These are phyloP conservation scores for Gossypium gossypioides DNA, from an alignment of 441 rosid species.

Conservation along the genomic window DNA sequence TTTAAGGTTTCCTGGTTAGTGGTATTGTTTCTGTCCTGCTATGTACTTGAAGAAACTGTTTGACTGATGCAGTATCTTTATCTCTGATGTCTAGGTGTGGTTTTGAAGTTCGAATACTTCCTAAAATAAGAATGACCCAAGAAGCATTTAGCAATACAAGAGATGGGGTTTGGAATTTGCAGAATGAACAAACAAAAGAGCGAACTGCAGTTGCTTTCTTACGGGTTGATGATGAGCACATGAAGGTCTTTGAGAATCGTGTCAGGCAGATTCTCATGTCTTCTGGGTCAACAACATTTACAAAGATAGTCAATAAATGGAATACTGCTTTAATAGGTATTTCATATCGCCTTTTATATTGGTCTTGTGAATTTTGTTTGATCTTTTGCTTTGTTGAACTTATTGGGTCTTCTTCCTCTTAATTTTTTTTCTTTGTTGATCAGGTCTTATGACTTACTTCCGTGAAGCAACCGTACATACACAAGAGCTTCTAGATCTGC, in stretches of 20 bases:
- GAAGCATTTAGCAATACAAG: slow-evolving; percentile 95
- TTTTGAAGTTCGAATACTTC: slow-evolving; percentile 91
- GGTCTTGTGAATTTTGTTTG: neutral
- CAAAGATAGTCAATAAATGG: slow-evolving; percentile 97
- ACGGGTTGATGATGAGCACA: slow-evolving; percentile 93
- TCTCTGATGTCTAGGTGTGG: slow-evolving; percentile 63
- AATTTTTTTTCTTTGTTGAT: neutral
- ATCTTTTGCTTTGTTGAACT: neutral
- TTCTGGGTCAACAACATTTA: slow-evolving; percentile 93
- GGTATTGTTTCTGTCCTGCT: neutral
- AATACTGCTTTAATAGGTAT: slow-evolving; percentile 92
- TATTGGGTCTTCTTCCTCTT: neutral
- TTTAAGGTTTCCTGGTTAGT: neutral
- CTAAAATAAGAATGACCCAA: slow-evolving; percentile 95
- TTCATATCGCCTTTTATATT: neutral
- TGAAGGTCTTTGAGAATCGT: slow-evolving; percentile 98
- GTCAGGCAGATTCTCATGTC: slow-evolving; percentile 99
- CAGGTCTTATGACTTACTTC: slow-evolving; percentile 98
- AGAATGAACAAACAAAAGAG: slow-evolving; percentile 98
- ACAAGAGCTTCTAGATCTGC: slow-evolving; percentile 88
- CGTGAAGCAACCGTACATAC: slow-evolving; percentile 99
- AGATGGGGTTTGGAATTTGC: slow-evolving; percentile 98
- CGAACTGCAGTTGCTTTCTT: slow-evolving; percentile 95
- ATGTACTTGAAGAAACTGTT: slow-evolving; percentile 1
- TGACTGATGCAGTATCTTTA: neutral